Percentiles rank a stretch among this genome's conserved stretches.
Evolutionary conservation across 306 rosid species (phyloP).

Genomic region (Parietaria judaica): DNA sequence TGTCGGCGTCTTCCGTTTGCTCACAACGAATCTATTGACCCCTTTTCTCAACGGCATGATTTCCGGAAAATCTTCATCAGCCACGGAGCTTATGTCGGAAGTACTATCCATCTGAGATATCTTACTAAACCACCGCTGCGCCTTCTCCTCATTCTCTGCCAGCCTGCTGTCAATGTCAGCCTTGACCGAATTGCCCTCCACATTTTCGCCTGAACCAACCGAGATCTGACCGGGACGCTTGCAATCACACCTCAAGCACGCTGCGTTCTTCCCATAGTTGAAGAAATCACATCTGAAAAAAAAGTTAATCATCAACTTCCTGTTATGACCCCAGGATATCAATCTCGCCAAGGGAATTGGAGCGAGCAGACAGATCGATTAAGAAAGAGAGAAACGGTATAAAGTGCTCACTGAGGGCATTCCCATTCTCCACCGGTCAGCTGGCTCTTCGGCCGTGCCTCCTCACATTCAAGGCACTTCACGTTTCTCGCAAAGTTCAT

Average conservation of each 20-base stretch:
- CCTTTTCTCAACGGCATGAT: slow-evolving; percentile 97
- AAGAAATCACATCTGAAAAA: slow-evolving; percentile 72
- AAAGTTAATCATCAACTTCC: slow-evolving; percentile 17
- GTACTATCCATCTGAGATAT: slow-evolving; percentile 68
- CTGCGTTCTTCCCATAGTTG: slow-evolving; percentile 66
- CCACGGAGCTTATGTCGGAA: slow-evolving; percentile 46
- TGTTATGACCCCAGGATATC: too few species aligned
- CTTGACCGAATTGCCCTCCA: slow-evolving; percentile 23
- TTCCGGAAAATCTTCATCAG: slow-evolving; percentile 89
- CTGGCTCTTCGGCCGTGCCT: slow-evolving; percentile 76
- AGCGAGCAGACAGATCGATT: not conserved
- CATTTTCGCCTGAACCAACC: slow-evolving; percentile 25
- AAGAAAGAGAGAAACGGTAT: not conserved
- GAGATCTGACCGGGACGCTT: slow-evolving; percentile 66
- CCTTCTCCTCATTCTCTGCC: slow-evolving; percentile 90
- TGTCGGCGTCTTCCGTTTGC: slow-evolving; percentile 79
- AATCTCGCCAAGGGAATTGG: too few species aligned
- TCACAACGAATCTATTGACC: slow-evolving; percentile 84
- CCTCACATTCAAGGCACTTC: slow-evolving; percentile 87
- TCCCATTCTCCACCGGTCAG: slow-evolving; percentile 95
- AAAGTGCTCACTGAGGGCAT: slow-evolving; percentile 84
- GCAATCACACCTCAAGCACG: slow-evolving; percentile 88
- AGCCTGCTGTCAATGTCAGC: slow-evolving; percentile 43
- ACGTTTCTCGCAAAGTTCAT: slow-evolving; percentile 89
- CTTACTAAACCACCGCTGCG: slow-evolving; percentile 90